These are phyloP conservation scores for Coemansia asiatica DNA, from an alignment of 192 early-diverging fungal species.

Conservation along the genomic window DNA sequence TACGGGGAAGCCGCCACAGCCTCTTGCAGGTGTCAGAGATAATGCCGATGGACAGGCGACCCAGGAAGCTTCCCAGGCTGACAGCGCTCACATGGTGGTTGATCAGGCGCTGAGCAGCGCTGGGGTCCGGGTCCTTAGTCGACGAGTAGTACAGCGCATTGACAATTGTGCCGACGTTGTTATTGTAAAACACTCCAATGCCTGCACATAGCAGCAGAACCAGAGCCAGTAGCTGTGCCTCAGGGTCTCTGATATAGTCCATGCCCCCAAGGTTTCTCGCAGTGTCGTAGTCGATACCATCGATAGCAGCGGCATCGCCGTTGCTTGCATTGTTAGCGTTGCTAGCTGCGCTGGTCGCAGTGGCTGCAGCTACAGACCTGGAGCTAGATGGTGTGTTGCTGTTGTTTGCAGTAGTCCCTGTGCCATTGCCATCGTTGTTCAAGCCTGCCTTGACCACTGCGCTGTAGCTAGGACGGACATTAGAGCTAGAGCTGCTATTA, in stretches of 20 bases:
- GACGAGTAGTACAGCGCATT: constrained; percentile 55
- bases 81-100: constrained; percentile 53
- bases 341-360: not conserved
- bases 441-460: constrained; percentile 9
- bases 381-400: constrained; percentile 1
- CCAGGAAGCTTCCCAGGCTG: constrained; percentile 49
- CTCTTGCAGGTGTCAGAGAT: constrained; percentile 48
- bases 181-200: constrained; percentile 56
- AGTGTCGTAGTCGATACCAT: constrained; percentile 52
- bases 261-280: constrained; percentile 50
- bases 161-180: constrained; percentile 56
- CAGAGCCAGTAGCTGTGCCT: constrained; percentile 50
- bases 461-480: constrained; percentile 8
- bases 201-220: constrained; percentile 54
- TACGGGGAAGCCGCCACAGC: constrained; percentile 42
- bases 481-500: not conserved
- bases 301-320: not conserved
- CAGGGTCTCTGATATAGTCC: constrained; percentile 44
- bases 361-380: constrained; percentile 7
- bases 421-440: not conserved
- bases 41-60: constrained; percentile 45
- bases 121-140: constrained; percentile 16
- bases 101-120: constrained; percentile 50
- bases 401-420: not conserved
- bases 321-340: constrained; percentile 5